A percentile compares a stretch with the other conserved stretches of the same genome.
Evolutionary conservation across 495 filamentous ascomycete species (phyloP).

Genomic region (Penicillium odoratum): DNA sequence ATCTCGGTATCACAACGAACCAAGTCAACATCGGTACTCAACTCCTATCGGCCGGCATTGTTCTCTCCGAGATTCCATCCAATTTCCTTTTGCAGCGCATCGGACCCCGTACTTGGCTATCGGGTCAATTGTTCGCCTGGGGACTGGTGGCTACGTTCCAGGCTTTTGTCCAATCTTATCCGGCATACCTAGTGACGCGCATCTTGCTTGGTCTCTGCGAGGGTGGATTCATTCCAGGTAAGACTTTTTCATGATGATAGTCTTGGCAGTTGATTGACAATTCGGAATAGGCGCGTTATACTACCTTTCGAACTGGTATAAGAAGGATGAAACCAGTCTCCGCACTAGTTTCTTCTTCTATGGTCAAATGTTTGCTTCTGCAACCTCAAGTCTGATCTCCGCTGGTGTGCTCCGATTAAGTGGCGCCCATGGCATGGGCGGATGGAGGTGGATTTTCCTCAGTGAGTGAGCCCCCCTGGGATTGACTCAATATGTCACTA

Average conservation of each 20-base stretch:
- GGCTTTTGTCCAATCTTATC: conserved; percentile 54
- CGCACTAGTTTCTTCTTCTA: conserved; percentile 57
- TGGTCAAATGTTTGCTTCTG: conserved; percentile 53
- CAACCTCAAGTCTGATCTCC: conserved; percentile 53
- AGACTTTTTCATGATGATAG: conserved; percentile 20
- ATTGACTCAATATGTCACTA: background rate
- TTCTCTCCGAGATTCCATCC: conserved; percentile 57
- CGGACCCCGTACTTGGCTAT: conserved; percentile 56
- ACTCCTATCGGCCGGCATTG: conserved; percentile 56
- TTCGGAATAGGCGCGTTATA: conserved; percentile 50
- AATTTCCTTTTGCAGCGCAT: conserved; percentile 57
- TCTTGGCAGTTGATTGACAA: conserved; percentile 38
- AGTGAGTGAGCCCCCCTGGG: conserved; percentile 24
- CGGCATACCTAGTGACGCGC: conserved; percentile 51
- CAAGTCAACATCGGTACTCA: conserved; percentile 60
- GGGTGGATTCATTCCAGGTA: conserved; percentile 60
- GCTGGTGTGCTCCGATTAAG: conserved; percentile 51
- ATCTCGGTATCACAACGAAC: conserved; percentile 55
- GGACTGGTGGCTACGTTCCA: conserved; percentile 60
- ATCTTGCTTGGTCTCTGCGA: conserved; percentile 58
- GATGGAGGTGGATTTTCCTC: conserved; percentile 66
- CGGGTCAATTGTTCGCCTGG: conserved; percentile 57
- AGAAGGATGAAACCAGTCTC: conserved; percentile 53
- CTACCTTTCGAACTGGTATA: conserved; percentile 62
- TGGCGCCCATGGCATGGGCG: conserved; percentile 48